phyloP scores from a whole-genome alignment of 331 rosid species.

The Prunus yedoensis region DNA sequence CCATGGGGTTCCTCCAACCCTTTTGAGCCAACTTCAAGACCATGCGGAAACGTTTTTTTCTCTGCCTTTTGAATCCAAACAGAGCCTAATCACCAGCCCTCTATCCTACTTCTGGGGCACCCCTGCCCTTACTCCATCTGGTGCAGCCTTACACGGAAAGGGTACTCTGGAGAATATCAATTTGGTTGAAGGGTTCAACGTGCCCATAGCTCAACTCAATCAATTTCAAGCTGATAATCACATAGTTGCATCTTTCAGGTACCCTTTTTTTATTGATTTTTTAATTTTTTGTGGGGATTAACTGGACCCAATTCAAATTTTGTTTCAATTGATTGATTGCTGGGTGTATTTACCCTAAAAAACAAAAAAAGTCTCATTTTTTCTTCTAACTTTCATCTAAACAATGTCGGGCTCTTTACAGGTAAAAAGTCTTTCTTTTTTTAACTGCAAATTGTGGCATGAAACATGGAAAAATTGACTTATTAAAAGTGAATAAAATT shows the following conservation, averaged over 20 bases:
- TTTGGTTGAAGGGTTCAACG: slow-evolving; percentile 61
- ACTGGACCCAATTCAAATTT: neutral
- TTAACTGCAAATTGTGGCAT: no score
- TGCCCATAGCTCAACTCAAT: slow-evolving; percentile 47
- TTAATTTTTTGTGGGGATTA: neutral
- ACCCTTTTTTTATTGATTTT: neutral
- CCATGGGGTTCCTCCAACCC: slow-evolving; percentile 61
- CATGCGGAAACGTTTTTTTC: slow-evolving; percentile 36
- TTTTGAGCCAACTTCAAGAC: slow-evolving; percentile 41
- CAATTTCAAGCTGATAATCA: slow-evolving; percentile 33
- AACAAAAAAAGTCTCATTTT: no score
- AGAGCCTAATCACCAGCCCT: slow-evolving; percentile 34
- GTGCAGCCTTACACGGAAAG: slow-evolving; percentile 29
- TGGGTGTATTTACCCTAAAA: no score
- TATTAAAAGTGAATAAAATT: no score
- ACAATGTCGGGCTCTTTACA: no score
- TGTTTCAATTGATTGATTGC: neutral
- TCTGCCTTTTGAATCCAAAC: slow-evolving; percentile 54
- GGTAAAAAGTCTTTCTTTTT: no score
- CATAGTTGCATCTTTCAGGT: slow-evolving; percentile 46
- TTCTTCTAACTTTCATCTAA: no score
- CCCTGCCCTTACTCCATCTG: slow-evolving; percentile 55
- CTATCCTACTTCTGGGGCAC: slow-evolving; percentile 78
- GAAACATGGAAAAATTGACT: no score
- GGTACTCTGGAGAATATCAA: slow-evolving; percentile 31